These are phyloP conservation scores for Ascochyta rabiei DNA, from an alignment of 2,329 filamentous ascomycete genomes.

Conservation along the genomic window DNA sequence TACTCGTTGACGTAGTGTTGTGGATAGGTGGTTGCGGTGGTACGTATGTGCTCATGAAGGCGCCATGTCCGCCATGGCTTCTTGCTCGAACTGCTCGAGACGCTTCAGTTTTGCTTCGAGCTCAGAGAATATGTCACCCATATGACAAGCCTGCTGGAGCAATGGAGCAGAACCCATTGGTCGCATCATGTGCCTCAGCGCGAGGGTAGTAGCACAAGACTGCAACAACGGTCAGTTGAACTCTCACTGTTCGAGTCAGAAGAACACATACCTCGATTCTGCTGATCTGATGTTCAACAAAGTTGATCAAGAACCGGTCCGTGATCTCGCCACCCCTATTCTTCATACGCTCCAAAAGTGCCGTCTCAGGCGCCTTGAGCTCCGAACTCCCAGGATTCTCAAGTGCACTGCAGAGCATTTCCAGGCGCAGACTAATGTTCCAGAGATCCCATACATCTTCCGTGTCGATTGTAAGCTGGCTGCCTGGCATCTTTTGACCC, in stretches of 20 bases:
- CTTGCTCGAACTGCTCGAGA: constrained; percentile 55
- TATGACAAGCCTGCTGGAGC: constrained; percentile 77
- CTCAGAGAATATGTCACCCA: constrained; percentile 70
- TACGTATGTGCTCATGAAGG: constrained; percentile 21
- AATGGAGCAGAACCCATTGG: constrained; percentile 70
- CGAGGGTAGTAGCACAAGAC: constrained; percentile 81
- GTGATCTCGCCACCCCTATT: constrained; percentile 81
- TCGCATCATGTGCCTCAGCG: constrained; percentile 77
- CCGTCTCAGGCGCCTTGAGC: constrained; percentile 80
- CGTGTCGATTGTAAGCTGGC: constrained; percentile 77
- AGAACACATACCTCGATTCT: constrained; percentile 80
- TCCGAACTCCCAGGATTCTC: constrained; percentile 69
- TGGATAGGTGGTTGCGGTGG: no score
- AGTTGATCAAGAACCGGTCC: constrained; percentile 84
- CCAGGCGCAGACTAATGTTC: constrained; percentile 84
- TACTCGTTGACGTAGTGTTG: not conserved
- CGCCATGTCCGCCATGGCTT: constrained; percentile 35
- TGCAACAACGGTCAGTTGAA: constrained; percentile 49
- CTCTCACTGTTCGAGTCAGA: not conserved
- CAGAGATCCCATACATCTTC: constrained; percentile 88
- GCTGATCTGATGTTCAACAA: constrained; percentile 93
- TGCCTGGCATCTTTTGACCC: constrained; percentile 66
- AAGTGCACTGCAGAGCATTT: constrained; percentile 91
- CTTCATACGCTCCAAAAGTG: constrained; percentile 77
- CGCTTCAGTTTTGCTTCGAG: constrained; percentile 68